A percentile compares a stretch with the other conserved stretches of the same genome.
Evolutionary conservation across 108 stramenopile species (phyloP).

Genomic region (Cyclostephanos tholiformis): DNA sequence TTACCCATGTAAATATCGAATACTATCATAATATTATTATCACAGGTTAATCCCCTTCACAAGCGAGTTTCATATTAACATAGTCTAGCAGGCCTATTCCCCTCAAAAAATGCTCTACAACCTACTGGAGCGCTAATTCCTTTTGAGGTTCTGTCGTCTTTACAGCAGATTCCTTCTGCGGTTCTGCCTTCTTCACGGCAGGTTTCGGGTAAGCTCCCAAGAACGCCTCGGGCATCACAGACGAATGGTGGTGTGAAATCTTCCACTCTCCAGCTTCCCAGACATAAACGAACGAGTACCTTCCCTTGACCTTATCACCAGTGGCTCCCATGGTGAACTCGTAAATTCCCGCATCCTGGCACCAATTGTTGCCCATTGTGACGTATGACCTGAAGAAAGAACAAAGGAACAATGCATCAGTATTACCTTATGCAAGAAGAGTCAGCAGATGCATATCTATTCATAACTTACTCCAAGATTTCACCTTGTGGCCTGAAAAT

Average conservation of each 20-base stretch:
- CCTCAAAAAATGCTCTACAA: no score
- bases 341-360: conserved; percentile 58
- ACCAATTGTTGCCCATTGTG: conserved; percentile 52
- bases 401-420: no score
- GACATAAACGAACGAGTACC: conserved; percentile 64
- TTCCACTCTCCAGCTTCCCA: conserved; percentile 72
- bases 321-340: conserved; percentile 66
- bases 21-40: no score
- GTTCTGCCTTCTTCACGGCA: conserved; percentile 24
- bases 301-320: conserved; percentile 59
- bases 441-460: no score
- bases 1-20: no score
- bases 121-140: no score
- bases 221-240: conserved; percentile 63
- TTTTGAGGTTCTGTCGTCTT: no score
- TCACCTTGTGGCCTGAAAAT: conserved; percentile 30
- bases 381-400: conserved; percentile 6
- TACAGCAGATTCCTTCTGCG: no score
- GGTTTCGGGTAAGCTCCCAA: conserved; percentile 34
- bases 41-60: no score
- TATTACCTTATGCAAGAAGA: no score
- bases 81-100: no score
- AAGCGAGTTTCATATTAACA: no score
- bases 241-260: conserved; percentile 73
- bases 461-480: not conserved